Evolutionary conservation across 1,284 basidiomycete genomes (phyloP), one percentile per base, ranked within the genome.

Genomic region (Porogramme epimiltina): DNA sequence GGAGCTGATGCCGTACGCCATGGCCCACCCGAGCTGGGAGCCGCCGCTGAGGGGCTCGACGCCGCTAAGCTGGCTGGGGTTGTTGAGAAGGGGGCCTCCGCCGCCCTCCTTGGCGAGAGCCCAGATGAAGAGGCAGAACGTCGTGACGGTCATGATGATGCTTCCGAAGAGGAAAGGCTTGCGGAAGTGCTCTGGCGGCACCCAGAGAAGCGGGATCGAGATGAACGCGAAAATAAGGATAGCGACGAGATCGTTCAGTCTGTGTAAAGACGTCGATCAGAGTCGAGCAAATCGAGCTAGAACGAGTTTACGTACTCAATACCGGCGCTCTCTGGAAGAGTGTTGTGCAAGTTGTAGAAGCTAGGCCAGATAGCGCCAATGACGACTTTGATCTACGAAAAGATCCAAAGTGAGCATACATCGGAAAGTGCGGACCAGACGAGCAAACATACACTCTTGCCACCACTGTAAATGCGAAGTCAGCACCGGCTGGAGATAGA

Each of bases 1-100:
- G 8, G 61, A 59, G 51, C 55, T 58, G 46, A 62, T 52, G 20
- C 61, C 58, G 38, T 56, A 58, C 22, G 52, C 55, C 47, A 62
- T 62, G 3, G 61, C 55, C 61, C 61, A 62, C 18, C 56, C 61
- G 10, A 62, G 56, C n/a, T 42, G 28, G 1, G 56, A 18, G 3
- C 53, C 42, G 24, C 50, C 45, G 10, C 28, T 22, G 2, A 58
- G 39, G 13, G 56, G 53, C 26, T 47, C 34, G 39, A 49, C 56
- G 13, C 53, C 56, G 20, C 51, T 55, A 23, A 58, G 46, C 20
- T 47, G 11, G 43, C 49, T 55, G n/a, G 56, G 51, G 20, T 53
- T 42, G n/a, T 26, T 51, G 26, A 58, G 56, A 19, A 58, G 51
- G 4, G 56, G 56, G 4, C 56, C 56, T 19, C 58, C 58, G 24